These are phyloP conservation scores for Hortiboletus campestris DNA, from an alignment of 768 basidiomycete species.

Conservation along the genomic window DNA sequence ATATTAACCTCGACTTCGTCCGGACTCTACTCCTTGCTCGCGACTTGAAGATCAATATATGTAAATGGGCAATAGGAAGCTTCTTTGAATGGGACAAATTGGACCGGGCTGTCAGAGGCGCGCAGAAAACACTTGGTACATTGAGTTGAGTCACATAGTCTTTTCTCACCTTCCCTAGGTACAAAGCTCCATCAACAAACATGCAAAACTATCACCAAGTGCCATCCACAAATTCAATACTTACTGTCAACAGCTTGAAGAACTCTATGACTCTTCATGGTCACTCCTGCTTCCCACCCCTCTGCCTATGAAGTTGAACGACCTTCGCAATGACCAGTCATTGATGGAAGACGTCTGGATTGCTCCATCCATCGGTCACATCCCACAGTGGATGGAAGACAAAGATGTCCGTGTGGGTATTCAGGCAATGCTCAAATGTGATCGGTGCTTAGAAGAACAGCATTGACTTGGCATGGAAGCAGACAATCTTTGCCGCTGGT, in stretches of 20 bases:
- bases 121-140: slow-evolving; percentile 19
- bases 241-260: slow-evolving; percentile 23
- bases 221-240: slow-evolving; percentile 28
- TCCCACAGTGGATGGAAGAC: slow-evolving; percentile 34
- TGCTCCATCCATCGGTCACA: fast-evolving
- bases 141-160: no score
- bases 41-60: neutral
- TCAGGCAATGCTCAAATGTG: slow-evolving; percentile 22
- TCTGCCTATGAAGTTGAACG: slow-evolving; percentile 30
- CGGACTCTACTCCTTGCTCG: neutral
- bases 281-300: slow-evolving; percentile 33
- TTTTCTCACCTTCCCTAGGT: neutral
- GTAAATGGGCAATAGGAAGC: neutral
- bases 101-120: neutral
- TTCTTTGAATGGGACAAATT: neutral
- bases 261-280: slow-evolving; percentile 20
- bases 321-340: slow-evolving; percentile 5
- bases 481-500: slow-evolving; percentile 38
- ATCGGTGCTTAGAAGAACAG: slow-evolving; percentile 33
- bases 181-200: slow-evolving; percentile 1
- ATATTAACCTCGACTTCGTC: neutral
- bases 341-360: slow-evolving; percentile 37
- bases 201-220: neutral
- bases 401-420: slow-evolving; percentile 32
- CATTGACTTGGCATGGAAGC: slow-evolving; percentile 26